These are phyloP conservation scores for Nakaseomyces nivariensis DNA, from an alignment of 1,139 yeast genomes.

Conservation along the genomic window DNA sequence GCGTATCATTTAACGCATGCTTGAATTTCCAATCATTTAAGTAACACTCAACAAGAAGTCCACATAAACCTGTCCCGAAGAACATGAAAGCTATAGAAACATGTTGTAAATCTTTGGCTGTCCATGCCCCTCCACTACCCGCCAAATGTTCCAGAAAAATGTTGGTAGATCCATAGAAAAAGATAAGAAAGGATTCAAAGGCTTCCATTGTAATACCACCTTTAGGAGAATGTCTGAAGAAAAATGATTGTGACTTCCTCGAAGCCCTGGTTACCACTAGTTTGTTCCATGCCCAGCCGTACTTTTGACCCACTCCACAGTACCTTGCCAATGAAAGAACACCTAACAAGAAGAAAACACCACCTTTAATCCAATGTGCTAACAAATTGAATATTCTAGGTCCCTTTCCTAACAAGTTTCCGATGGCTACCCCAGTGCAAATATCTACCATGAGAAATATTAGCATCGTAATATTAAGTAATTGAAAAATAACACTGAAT, in stretches of 20 bases:
- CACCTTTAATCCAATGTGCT: conserved; percentile 96
- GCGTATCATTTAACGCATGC: conserved; percentile 26
- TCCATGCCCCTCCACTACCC: conserved; percentile 66
- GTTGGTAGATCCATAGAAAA: conserved; percentile 82
- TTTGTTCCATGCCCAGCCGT: conserved; percentile 91
- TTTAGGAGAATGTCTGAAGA: conserved; percentile 36
- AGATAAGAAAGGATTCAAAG: conserved; percentile 66
- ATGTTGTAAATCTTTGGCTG: conserved; percentile 89
- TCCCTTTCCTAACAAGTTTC: conserved; percentile 59
- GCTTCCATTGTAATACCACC: conserved; percentile 75
- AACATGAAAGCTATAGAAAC: conserved; percentile 91
- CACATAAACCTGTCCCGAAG: conserved; percentile 88
- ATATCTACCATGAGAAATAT: conserved; percentile 49
- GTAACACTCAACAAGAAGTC: conserved; percentile 63
- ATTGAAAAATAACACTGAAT: conserved; percentile 36
- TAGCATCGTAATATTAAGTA: conserved; percentile 59
- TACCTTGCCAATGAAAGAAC: conserved; percentile 70
- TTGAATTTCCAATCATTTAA: conserved; percentile 34
- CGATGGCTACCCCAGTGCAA: conserved; percentile 70
- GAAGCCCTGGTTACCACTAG: conserved; percentile 33
- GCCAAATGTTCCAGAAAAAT: conserved; percentile 85
- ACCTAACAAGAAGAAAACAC: conserved; percentile 73
- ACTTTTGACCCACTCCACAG: conserved; percentile 64
- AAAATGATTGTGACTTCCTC: conserved; percentile 21
- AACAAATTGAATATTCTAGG: conserved; percentile 62